Percentiles rank a stretch among this genome's conserved stretches.
phyloP scores from a whole-genome alignment of 2,329 filamentous ascomycete species.

The Simplicillium sp. region DNA sequence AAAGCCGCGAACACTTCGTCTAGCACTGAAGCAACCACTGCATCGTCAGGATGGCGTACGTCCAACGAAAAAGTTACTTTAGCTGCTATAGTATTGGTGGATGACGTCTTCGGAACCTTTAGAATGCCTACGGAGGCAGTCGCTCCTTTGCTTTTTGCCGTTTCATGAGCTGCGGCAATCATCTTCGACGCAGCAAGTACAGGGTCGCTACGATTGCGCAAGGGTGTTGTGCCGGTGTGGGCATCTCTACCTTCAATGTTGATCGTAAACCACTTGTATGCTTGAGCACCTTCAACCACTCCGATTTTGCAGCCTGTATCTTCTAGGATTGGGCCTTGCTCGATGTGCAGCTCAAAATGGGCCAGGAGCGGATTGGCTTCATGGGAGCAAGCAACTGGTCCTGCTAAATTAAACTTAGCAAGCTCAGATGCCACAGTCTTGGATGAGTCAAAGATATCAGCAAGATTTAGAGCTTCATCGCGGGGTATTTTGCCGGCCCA shows the following conservation, averaged over 20 bases:
- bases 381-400: conserved; percentile 14
- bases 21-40: conserved; percentile 37
- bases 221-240: conserved; percentile 20
- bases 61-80: conserved; percentile 58
- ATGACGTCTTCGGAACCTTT: conserved; percentile 47
- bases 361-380: conserved; percentile 52
- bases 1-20: conserved; percentile 13
- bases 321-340: conserved; percentile 72
- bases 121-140: conserved; percentile 21
- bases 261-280: conserved; percentile 21
- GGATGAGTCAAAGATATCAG: conserved; percentile 37
- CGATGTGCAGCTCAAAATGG: conserved; percentile 79
- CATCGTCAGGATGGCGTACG: conserved; percentile 48
- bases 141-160: conserved; percentile 15
- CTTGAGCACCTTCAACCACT: conserved; percentile 21
- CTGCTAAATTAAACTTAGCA: conserved; percentile 58
- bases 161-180: conserved; percentile 17
- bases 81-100: conserved; percentile 62
- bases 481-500: conserved; percentile 63
- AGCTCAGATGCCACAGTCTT: conserved; percentile 37
- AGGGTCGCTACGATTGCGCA: conserved; percentile 22
- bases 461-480: conserved; percentile 50
- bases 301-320: conserved; percentile 15
- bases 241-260: conserved; percentile 17
- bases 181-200: conserved; percentile 23